phyloP scores from a whole-genome alignment of 108 stramenopile species.

The Epithemia pelagica region DNA sequence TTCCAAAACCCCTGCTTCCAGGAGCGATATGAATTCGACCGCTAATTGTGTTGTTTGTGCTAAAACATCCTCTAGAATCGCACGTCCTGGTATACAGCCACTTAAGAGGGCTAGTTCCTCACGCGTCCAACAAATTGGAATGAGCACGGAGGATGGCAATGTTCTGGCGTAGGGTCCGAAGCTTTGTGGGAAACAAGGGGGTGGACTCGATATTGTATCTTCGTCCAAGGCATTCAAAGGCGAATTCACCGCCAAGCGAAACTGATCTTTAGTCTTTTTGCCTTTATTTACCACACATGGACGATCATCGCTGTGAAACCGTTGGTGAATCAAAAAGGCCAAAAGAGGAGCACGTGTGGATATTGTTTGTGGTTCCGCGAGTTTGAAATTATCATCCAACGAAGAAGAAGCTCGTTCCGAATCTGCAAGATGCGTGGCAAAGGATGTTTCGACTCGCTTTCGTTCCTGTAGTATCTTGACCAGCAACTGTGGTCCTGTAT shows the following conservation, averaged over 20 bases:
- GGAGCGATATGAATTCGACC: conserved; percentile 60
- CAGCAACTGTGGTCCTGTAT: conserved; percentile 67
- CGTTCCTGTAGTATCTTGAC: conserved; percentile 82
- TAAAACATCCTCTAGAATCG: conserved; percentile 67
- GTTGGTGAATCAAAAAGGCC: conserved; percentile 75
- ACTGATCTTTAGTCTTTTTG: conserved; percentile 6
- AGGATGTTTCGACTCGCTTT: conserved; percentile 60
- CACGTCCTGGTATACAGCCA: conserved; percentile 67
- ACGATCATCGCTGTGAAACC: conserved; percentile 48
- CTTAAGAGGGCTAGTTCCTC: conserved; percentile 76
- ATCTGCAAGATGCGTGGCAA: conserved; percentile 16
- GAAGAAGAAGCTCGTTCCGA: background rate
- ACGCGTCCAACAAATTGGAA: conserved; percentile 83
- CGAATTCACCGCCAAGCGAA: conserved; percentile 12
- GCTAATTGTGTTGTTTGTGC: conserved; percentile 61
- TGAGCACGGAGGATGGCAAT: conserved; percentile 67
- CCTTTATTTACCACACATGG: conserved; percentile 36
- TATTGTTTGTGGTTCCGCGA: conserved; percentile 4
- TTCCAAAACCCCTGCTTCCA: conserved; percentile 66
- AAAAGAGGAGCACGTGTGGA: conserved; percentile 55
- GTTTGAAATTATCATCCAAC: background rate
- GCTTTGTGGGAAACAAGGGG: conserved; percentile 33
- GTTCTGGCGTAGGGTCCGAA: conserved; percentile 84
- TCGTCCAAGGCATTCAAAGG: conserved; percentile 24
- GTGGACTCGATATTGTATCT: background rate